These are phyloP conservation scores for Cryoendolithus antarcticus DNA, from an alignment of 2,329 filamentous ascomycete genomes.

Conservation along the genomic window DNA sequence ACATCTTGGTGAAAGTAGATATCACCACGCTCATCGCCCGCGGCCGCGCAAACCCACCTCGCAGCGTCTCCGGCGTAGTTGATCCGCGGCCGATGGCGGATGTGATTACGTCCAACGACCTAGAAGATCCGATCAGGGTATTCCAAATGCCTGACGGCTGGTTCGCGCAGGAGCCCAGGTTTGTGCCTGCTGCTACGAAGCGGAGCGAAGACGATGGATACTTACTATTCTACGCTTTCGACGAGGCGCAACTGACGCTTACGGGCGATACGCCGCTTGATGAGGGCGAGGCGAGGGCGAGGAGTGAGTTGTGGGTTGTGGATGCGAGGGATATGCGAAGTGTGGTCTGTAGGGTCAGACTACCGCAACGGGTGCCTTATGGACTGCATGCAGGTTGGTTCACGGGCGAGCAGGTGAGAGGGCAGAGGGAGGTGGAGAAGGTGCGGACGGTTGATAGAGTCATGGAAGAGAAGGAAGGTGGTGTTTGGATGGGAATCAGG, in stretches of 20 bases:
- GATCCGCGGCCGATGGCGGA: slow-evolving; percentile 44
- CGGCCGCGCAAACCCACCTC: slow-evolving; percentile 28
- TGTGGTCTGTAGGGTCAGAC: slow-evolving; percentile 43
- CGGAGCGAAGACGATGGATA: slow-evolving; percentile 53
- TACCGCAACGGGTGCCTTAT: slow-evolving; percentile 59
- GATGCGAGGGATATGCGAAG: slow-evolving; percentile 51
- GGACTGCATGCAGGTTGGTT: slow-evolving; percentile 56
- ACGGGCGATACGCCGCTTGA: slow-evolving; percentile 25
- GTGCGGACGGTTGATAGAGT: slow-evolving; percentile 17
- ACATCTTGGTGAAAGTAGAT: slow-evolving; percentile 52
- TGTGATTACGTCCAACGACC: slow-evolving; percentile 35
- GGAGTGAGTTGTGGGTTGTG: slow-evolving; percentile 56
- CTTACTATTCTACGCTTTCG: slow-evolving; percentile 57
- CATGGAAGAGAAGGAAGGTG: slow-evolving; percentile 10
- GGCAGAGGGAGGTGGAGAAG: slow-evolving; percentile 32
- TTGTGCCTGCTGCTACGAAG: slow-evolving; percentile 35
- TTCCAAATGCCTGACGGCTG: slow-evolving; percentile 49
- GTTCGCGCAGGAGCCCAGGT: slow-evolving; percentile 56
- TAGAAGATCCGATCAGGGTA: slow-evolving; percentile 39
- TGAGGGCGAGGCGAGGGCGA: slow-evolving; percentile 24
- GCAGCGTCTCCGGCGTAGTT: slow-evolving; percentile 46
- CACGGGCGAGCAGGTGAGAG: slow-evolving; percentile 37
- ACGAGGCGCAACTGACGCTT: slow-evolving; percentile 46
- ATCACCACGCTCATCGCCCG: slow-evolving; percentile 39
- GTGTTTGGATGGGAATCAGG: slow-evolving; percentile 21